phyloP scores from a whole-genome alignment of 768 basidiomycete genomes.

The Russula brevipes region DNA sequence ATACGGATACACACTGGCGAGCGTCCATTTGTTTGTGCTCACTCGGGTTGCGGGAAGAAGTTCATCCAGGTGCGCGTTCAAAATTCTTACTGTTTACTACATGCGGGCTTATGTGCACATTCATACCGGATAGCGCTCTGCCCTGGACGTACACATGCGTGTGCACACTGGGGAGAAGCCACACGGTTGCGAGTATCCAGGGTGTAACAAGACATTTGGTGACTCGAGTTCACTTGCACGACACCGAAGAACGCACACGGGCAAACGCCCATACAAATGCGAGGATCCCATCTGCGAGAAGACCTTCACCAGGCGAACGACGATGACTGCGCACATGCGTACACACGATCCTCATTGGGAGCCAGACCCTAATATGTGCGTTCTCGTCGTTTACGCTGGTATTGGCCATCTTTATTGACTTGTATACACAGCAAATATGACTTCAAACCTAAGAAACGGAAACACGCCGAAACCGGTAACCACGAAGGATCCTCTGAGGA shows the following conservation, averaged over 20 bases:
- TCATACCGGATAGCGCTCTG: conserved; percentile 58
- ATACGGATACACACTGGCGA: conserved; percentile 90
- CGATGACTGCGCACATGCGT: conserved; percentile 81
- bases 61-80: conserved; percentile 72
- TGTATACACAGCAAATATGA: conserved; percentile 57
- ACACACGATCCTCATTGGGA: conserved; percentile 83
- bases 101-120: conserved; percentile 21
- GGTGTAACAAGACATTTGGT: conserved; percentile 81
- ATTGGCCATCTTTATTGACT: conserved; percentile 3
- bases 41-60: conserved; percentile 76
- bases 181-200: conserved; percentile 84
- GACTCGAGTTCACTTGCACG: conserved; percentile 90
- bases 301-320: conserved; percentile 82
- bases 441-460: conserved; percentile 62
- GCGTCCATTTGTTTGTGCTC: conserved; percentile 71
- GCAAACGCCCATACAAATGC: conserved; percentile 82
- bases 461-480: conserved; percentile 45
- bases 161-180: conserved; percentile 94
- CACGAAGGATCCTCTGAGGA: conserved; percentile 34
- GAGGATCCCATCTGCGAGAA: conserved; percentile 79
- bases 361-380: conserved; percentile 77
- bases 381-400: conserved; percentile 23
- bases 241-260: conserved; percentile 85
- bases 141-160: conserved; percentile 80
- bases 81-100: conserved; percentile 3